A percentile compares a stretch with the other conserved stretches of the same genome.
phyloP scores from a whole-genome alignment of 2,329 filamentous ascomycete species.

The Sporothrix dimorphospora region DNA sequence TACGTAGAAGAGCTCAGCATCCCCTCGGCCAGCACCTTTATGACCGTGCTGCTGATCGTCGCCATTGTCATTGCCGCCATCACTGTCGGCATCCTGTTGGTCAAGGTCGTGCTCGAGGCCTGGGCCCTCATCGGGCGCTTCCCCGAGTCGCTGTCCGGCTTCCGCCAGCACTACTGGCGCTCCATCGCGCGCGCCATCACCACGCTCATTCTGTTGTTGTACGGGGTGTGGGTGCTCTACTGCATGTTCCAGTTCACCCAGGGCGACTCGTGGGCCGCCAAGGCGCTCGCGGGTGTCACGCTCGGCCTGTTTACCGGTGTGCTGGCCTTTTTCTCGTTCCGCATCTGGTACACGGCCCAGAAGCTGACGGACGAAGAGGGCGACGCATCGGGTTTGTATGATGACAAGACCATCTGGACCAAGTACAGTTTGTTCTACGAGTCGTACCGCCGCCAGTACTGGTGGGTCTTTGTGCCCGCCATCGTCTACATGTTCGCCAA shows the following conservation, averaged over 20 bases:
- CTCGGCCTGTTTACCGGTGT: constrained; percentile 78
- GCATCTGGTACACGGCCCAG: constrained; percentile 76
- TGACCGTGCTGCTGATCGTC: constrained; percentile 89
- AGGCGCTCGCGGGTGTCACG: constrained; percentile 79
- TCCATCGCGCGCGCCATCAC: constrained; percentile 87
- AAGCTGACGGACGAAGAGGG: constrained; percentile 76
- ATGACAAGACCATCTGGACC: constrained; percentile 87
- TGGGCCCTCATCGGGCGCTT: constrained; percentile 92
- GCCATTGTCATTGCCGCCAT: constrained; percentile 84
- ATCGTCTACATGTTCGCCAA: constrained; percentile 92
- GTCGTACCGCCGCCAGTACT: constrained; percentile 89
- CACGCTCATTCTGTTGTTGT: constrained; percentile 85
- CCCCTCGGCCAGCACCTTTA: constrained; percentile 89
- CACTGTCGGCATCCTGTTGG: constrained; percentile 80
- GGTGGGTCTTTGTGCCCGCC: constrained; percentile 92
- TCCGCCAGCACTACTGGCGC: constrained; percentile 96
- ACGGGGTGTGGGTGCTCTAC: constrained; percentile 93
- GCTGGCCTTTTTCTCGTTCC: constrained; percentile 80
- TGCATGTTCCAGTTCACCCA: constrained; percentile 94
- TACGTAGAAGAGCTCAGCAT: constrained; percentile 84
- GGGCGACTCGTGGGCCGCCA: constrained; percentile 93
- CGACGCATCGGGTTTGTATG: constrained; percentile 73
- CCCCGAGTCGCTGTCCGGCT: constrained; percentile 75
- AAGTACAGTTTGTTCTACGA: constrained; percentile 99
- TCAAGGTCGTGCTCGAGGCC: constrained; percentile 87